phyloP scores from a whole-genome alignment of 257 asterid genomes.

The Lantana camara region DNA sequence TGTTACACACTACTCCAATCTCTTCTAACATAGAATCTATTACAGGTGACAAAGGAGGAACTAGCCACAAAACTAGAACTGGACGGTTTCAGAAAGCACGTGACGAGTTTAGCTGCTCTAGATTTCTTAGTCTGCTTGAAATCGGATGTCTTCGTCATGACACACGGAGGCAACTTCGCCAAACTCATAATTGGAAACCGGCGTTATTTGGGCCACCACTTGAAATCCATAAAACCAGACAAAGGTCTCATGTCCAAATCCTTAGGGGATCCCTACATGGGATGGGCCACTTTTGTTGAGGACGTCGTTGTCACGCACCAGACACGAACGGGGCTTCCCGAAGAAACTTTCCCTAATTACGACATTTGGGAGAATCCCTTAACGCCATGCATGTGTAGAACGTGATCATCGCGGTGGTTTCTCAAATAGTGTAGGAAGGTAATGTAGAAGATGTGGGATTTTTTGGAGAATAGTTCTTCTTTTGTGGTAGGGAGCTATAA shows the following conservation, averaged over 20 bases:
- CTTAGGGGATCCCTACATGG: constrained; percentile 98
- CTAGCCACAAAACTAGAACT: constrained; percentile 74
- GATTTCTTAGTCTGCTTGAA: constrained; percentile 97
- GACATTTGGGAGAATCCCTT: constrained; percentile 99
- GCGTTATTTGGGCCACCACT: constrained; percentile 89
- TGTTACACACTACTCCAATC: neutral
- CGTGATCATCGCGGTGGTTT: constrained; percentile 44
- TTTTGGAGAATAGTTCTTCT: constrained; percentile 17
- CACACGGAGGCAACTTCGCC: constrained; percentile 98
- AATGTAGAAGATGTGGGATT: constrained; percentile 4
- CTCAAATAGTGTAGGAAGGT: constrained; percentile 27
- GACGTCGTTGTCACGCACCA: constrained; percentile 86
- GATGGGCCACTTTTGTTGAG: constrained; percentile 96
- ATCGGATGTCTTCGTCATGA: constrained; percentile 96
- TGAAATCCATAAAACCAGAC: constrained; percentile 93
- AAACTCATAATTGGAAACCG: constrained; percentile 87
- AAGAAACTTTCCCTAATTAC: constrained; percentile 95
- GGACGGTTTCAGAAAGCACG: constrained; percentile 91
- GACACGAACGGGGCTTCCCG: constrained; percentile 90
- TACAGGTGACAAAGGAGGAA: constrained; percentile 96
- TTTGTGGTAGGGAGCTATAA: constrained; percentile 9
- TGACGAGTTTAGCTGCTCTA: constrained; percentile 96
- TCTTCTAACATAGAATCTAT: constrained; percentile 21
- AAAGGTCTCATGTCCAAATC: constrained; percentile 98
- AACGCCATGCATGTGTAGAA: constrained; percentile 96